Conservation (phyloP, 2,329 filamentous ascomycete species). For the Hypoxylon sp. region DNA sequence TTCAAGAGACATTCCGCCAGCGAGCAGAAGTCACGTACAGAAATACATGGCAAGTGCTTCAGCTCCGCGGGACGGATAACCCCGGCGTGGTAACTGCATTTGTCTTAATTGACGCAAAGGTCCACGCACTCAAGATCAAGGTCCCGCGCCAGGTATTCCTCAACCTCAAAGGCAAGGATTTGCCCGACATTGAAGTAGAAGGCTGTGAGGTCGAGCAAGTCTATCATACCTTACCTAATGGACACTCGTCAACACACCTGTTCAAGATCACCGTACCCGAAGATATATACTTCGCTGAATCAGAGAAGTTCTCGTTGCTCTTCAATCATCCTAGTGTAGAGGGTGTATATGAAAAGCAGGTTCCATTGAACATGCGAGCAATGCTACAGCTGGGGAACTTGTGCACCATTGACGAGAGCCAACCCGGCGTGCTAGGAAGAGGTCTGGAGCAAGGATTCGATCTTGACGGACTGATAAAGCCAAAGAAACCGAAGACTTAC, state of each 20-base stretch:
- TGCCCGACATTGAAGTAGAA: conserved; percentile 89
- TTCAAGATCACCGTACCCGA: conserved; percentile 95
- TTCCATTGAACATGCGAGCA: conserved; percentile 88
- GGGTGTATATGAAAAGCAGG: conserved; percentile 95
- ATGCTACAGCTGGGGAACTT: conserved; percentile 90
- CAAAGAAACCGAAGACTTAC: conserved; percentile 76
- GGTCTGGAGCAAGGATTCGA: conserved; percentile 96
- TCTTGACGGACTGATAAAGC: conserved; percentile 79
- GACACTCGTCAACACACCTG: conserved; percentile 91
- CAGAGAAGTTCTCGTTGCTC: conserved; percentile 83
- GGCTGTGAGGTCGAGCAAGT: conserved; percentile 94
- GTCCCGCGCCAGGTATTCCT: conserved; percentile 92
- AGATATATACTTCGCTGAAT: conserved; percentile 86
- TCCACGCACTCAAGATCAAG: conserved; percentile 88
- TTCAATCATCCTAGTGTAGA: conserved; percentile 96
- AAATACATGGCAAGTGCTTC: conserved; percentile 94
- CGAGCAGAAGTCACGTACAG: conserved; percentile 92
- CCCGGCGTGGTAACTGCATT: conserved; percentile 91
- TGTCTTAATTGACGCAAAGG: conserved; percentile 92
- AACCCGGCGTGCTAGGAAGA: conserved; percentile 90
- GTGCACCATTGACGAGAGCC: conserved; percentile 93
- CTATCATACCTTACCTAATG: conserved; percentile 92
- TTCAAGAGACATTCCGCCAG: conserved; percentile 84
- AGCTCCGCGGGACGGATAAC: conserved; percentile 84
- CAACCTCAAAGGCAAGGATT: conserved; percentile 87